Evolutionary conservation across 2,329 filamentous ascomycete genomes (phyloP), one percentile per base, ranked within the genome.

Genomic region (Hypoxylon sp.): DNA sequence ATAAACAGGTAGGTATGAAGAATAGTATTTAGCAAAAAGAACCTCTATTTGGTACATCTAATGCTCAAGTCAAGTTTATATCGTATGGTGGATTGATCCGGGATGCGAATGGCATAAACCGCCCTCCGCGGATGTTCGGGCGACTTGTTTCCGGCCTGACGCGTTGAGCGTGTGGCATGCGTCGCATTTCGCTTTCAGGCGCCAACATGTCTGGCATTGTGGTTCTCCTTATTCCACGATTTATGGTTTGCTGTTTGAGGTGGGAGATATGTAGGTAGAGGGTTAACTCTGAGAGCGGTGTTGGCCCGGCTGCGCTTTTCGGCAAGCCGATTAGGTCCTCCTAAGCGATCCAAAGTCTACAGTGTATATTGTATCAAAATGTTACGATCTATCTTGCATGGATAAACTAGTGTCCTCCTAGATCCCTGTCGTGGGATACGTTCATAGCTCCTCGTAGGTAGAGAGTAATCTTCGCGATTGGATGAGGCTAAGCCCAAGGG

Each of bases 121-220:
- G 31, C 35, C 32, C 37, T 58, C 15, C 29, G 29, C 29, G 21
- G 37, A 31, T 32, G 27, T 35, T 59, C 66, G 57, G 62, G 57
- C 50, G 58, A 42, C 62, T n/a, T 62, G 42, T 59, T 58, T 62
- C 62, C 66, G 66, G 27, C 21, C 32, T 55, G 17, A 50, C 27
- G 29, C 52, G 31, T 24, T 11, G 39, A 50, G 47, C 21, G 61
- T 56, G 67, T 60, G 46, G 35, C 58, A 46, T 59, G 53, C 55
- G 63, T 63, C 54, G 48, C 59, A 69, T 66, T 65, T 37, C 53
- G 35, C 61, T 62, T 65, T 65, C 62, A 65, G 62, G 62, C 66
- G 53, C 62, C 53, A 65, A 39, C 56, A 39, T 32, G 44, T 39
- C 47, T 48, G 42, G n/a, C 46, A 63, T 51, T 56, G 31, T 21